Percentiles rank a stretch among this genome's conserved stretches.
phyloP scores from a whole-genome alignment of 805 yeast species.

The Wickerhamomyces chambardii region DNA sequence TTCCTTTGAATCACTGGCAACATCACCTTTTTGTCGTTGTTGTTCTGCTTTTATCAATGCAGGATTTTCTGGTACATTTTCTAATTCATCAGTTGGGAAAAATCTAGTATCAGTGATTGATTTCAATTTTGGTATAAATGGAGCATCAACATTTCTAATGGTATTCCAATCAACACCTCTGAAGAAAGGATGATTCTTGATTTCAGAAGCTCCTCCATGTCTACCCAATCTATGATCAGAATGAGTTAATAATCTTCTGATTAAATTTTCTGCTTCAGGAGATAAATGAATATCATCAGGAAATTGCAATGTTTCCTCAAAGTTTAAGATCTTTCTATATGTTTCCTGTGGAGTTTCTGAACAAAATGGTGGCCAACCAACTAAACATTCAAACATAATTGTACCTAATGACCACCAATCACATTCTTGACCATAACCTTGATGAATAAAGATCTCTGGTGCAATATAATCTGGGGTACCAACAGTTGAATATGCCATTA shows the following conservation, averaged over 20 bases:
- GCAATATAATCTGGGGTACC: slow-evolving; percentile 99
- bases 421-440: slow-evolving; percentile 88
- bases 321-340: slow-evolving; percentile 82
- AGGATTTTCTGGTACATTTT: slow-evolving; percentile 89
- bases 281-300: slow-evolving; percentile 88
- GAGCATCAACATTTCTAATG: slow-evolving; percentile 71
- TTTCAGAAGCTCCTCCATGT: slow-evolving; percentile 57
- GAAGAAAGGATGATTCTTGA: slow-evolving; percentile 68
- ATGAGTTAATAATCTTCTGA: slow-evolving; percentile 88
- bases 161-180: slow-evolving; percentile 76
- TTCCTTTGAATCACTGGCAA: slow-evolving; percentile 51
- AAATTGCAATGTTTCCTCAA: slow-evolving; percentile 73
- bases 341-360: slow-evolving; percentile 94
- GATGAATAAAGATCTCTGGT: slow-evolving; percentile 81
- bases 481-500: slow-evolving; percentile 93
- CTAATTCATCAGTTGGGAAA: slow-evolving; percentile 96
- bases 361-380: slow-evolving; percentile 96
- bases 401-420: slow-evolving; percentile 99
- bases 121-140: slow-evolving; percentile 89
- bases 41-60: slow-evolving; percentile 58
- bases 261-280: slow-evolving; percentile 85
- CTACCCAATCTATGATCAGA: slow-evolving; percentile 65
- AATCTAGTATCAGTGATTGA: slow-evolving; percentile 94
- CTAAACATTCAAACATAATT: slow-evolving; percentile 91
- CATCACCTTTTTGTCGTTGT: slow-evolving; percentile 38